Base-by-base conservation (phyloP, 768 basidiomycete genomes). In the Leccinum fibrillosum region DNA sequence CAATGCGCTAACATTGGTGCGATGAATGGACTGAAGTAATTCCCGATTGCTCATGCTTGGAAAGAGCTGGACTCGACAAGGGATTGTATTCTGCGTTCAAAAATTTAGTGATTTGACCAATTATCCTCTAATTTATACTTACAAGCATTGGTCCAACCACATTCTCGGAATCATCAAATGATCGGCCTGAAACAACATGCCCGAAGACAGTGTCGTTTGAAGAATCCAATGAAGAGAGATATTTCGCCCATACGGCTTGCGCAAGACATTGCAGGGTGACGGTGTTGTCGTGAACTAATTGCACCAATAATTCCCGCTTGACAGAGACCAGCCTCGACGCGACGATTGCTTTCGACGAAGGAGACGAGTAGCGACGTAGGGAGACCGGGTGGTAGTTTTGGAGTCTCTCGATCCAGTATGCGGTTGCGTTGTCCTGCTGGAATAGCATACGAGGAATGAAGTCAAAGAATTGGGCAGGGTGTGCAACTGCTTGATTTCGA, bases 111-210 rank as follows among this genome's bases (percentile, higher is more conserved):
- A 6, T 15, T 35, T 47, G 44, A 42, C 10, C 28, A 34, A 25
- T 35, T 13, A 28, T 48, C 51, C 4, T 42, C 13, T 21, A 9
- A 9, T 9, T 4, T 35, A n/a, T 28, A 66, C 77, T 62, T 52
- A 81, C 80, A 56, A 81, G 63, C 55, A 80, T 73, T 5, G 80
- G 80, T 4, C 80, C 80, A 52, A 81, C 73, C 2, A 80, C 77
- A 10, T 74, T 66, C 62, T 81, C 79, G 9, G 76, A 73, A 35
- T 71, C 72, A 21, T 72, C 72, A 15, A 76, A 68, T 47, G 69
- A 74, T 53, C 80, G 69, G 45, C 80, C 80, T 17, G 80, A 79
- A 5, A 81, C 69, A 17, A 78, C 76, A 49, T 79, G 77, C 0
- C 80, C 80, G 56, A 81, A 81, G 13, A 80, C 72, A 23, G 78